These are phyloP conservation scores for Aspergillus costaricaensis DNA, from an alignment of 2,329 filamentous ascomycete species.

Conservation along the genomic window DNA sequence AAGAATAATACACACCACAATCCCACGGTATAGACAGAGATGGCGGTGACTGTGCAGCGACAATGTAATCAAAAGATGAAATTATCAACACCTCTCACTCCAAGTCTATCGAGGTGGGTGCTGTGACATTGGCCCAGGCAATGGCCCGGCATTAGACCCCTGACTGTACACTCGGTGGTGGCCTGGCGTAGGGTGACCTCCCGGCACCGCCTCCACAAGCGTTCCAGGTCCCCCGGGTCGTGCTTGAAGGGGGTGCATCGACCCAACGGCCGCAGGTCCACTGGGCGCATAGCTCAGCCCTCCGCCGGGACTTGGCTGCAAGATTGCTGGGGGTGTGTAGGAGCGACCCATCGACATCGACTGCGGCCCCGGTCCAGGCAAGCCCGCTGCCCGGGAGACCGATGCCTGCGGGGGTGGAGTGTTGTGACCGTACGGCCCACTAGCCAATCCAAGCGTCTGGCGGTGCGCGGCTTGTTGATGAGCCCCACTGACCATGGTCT, in stretches of 20 bases:
- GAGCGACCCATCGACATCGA: constrained; percentile 36
- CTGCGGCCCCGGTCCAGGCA: constrained; percentile 28
- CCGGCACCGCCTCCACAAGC: constrained; percentile 25
- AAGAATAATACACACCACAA: background rate
- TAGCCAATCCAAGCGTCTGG: constrained; percentile 32
- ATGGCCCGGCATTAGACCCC: constrained; percentile 33
- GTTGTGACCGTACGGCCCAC: constrained; percentile 35
- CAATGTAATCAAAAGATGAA: background rate
- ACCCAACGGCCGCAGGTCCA: constrained; percentile 24
- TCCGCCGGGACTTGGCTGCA: constrained; percentile 32
- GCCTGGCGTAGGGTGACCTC: constrained; percentile 20
- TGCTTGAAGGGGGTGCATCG: constrained; percentile 31
- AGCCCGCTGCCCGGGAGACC: constrained; percentile 26
- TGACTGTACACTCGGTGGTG: constrained; percentile 45
- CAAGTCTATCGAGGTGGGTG: constrained; percentile 29
- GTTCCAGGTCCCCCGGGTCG: constrained; percentile 29
- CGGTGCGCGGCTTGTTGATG: constrained; percentile 39
- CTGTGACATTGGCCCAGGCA: constrained; percentile 29
- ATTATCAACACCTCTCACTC: constrained; percentile 6
- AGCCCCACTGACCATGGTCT: constrained; percentile 40
- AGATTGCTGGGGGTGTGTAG: constrained; percentile 41
- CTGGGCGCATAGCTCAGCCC: constrained; percentile 34
- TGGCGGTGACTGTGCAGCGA: background rate
- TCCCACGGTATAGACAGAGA: background rate
- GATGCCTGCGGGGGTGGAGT: constrained; percentile 38